Conservation (phyloP, 768 basidiomycete genomes). For the Calocybe gangraenosa region DNA sequence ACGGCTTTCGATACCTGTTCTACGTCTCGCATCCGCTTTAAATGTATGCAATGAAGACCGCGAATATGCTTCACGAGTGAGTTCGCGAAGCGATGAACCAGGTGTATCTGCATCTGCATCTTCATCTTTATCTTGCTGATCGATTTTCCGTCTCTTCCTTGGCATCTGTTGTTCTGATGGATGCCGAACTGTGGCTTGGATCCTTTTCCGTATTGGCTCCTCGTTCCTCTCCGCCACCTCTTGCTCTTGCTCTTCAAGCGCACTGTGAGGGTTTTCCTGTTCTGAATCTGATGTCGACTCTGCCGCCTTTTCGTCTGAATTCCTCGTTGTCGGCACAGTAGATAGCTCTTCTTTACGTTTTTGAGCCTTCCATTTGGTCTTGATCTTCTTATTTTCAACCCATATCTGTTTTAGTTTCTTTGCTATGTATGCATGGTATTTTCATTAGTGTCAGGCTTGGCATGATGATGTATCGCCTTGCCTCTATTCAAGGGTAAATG, state of each 20-base stretch:
- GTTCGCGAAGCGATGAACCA: conserved; percentile 47
- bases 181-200: conserved; percentile 2
- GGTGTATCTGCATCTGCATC: conserved; percentile 12
- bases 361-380: conserved; percentile 72
- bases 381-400: conserved; percentile 73
- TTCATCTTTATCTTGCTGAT: background rate
- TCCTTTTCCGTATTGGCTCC: conserved; percentile 11
- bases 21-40: conserved; percentile 41
- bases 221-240: conserved; percentile 14
- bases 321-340: conserved; percentile 17
- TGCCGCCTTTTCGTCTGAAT: conserved; percentile 3
- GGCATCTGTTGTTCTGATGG: conserved; percentile 20
- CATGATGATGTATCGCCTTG: conserved; percentile 22
- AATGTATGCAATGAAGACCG: conserved; percentile 52
- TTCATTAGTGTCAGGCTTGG: background rate
- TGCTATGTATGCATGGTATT: conserved; percentile 43
- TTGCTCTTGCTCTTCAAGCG: conserved; percentile 13
- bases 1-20: conserved; percentile 19
- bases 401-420: conserved; percentile 79
- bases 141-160: conserved; percentile 15
- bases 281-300: conserved; percentile 15
- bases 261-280: conserved; percentile 13
- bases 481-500: conserved; percentile 64
- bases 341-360: conserved; percentile 45
- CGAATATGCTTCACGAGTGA: conserved; percentile 61